Evolutionary conservation across 352 stramenopile species (phyloP).

Genomic region (Pythium grandisporangium): DNA sequence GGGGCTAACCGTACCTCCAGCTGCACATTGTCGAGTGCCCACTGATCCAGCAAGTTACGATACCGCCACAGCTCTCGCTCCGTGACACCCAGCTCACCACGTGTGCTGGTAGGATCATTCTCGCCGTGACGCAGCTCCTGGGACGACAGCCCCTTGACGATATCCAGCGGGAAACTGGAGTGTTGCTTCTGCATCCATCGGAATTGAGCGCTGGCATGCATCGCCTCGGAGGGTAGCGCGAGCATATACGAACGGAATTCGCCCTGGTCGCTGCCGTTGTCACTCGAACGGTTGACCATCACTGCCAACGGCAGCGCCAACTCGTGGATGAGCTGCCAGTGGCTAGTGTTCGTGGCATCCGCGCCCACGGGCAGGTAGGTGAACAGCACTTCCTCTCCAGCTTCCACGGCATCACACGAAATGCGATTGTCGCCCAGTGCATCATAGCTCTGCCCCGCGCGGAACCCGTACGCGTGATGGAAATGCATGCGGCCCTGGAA

Average conservation of each 20-base stretch:
- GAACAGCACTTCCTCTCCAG: conserved; percentile 40
- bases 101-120: conserved; percentile 33
- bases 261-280: too few species aligned
- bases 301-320: conserved; percentile 12
- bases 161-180: conserved; percentile 55
- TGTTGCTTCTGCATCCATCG: conserved; percentile 59
- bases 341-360: conserved; percentile 23
- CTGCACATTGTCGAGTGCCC: conserved; percentile 47
- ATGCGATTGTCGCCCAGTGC: conserved; percentile 38
- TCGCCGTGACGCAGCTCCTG: conserved; percentile 16
- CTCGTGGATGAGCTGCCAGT: conserved; percentile 31
- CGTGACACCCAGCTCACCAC: conserved; percentile 17
- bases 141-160: conserved; percentile 12
- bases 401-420: conserved; percentile 40
- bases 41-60: conserved; percentile 71
- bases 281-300: background rate
- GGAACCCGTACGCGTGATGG: conserved; percentile 47
- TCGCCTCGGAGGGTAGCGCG: conserved; percentile 23
- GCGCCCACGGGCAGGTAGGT: conserved; percentile 25
- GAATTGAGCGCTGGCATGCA: conserved; percentile 38
- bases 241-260: conserved; percentile 20
- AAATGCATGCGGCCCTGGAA: conserved; percentile 63
- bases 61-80: conserved; percentile 49
- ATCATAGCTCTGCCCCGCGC: conserved; percentile 33
- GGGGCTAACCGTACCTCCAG: conserved; percentile 45